These are phyloP conservation scores for Pelargonium cotyledonis DNA, from an alignment of 441 rosid genomes.

Conservation along the genomic window DNA sequence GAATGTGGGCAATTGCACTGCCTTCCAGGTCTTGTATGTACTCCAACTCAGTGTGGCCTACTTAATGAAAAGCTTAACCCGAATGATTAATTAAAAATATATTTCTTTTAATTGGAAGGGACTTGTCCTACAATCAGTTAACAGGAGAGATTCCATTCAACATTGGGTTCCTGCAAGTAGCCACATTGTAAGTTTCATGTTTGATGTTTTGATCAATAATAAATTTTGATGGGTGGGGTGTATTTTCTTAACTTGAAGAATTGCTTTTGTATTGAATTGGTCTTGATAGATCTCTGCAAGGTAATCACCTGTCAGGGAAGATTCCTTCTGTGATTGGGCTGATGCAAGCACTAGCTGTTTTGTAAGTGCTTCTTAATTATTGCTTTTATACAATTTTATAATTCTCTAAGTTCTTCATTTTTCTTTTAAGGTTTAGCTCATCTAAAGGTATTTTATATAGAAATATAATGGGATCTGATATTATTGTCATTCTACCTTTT, in stretches of 20 bases:
- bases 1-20: constrained; percentile 84
- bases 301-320: constrained; percentile 65
- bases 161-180: constrained; percentile 56
- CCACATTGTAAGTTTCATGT: constrained; percentile 54
- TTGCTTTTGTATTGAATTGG: not conserved
- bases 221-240: not conserved
- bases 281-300: constrained; percentile 72
- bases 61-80: not conserved
- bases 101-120: constrained; percentile 34
- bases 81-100: not conserved
- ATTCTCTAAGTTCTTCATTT: no score
- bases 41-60: no score
- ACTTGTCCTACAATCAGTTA: constrained; percentile 74
- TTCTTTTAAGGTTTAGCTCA: not conserved
- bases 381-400: no score
- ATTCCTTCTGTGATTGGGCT: constrained; percentile 87
- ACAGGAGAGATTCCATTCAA: constrained; percentile 84
- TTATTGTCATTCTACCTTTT: not conserved
- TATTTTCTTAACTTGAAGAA: not conserved
- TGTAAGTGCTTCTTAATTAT: constrained; percentile 39
- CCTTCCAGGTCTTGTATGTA: constrained; percentile 82
- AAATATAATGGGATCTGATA: not conserved
- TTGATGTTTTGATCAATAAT: not conserved
- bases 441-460: not conserved
- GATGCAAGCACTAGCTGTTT: constrained; percentile 95